Conservation (phyloP, 1,284 basidiomycete genomes). For the Cutaneotrichosporon mucoides region DNA sequence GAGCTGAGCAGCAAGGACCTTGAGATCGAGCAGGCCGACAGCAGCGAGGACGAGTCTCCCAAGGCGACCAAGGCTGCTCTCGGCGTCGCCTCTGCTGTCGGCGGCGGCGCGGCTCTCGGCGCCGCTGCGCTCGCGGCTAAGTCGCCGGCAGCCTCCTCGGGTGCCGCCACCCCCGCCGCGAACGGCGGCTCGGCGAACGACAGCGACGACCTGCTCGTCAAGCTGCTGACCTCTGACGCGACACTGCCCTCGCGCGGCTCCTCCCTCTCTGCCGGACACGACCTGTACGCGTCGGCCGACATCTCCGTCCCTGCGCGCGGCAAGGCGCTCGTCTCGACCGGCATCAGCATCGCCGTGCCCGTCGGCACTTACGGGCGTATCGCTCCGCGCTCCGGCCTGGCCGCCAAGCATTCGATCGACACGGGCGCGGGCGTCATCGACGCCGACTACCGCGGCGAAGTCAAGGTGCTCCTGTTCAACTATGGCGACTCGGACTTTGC, state of each 20-base stretch:
- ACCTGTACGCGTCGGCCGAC: conserved; percentile 82
- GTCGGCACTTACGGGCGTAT: conserved; percentile 91
- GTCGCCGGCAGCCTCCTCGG: neutral
- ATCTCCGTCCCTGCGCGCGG: conserved; percentile 76
- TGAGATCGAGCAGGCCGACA: conserved; percentile 42
- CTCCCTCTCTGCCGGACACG: conserved; percentile 82
- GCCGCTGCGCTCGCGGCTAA: neutral
- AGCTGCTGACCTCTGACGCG: conserved; percentile 76
- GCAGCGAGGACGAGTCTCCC: conserved; percentile 22
- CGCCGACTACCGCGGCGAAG: conserved; percentile 86
- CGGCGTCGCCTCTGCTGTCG: neutral
- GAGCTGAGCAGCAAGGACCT: conserved; percentile 29
- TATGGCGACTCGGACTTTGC: conserved; percentile 81
- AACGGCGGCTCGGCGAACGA: neutral
- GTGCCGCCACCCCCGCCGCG: neutral
- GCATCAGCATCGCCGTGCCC: conserved; percentile 88
- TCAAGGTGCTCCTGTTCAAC: conserved; percentile 96
- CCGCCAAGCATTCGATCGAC: conserved; percentile 94
- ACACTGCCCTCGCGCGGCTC: conserved; percentile 84
- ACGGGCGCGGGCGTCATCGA: conserved; percentile 96
- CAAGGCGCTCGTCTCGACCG: conserved; percentile 84
- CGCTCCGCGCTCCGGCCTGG: conserved; percentile 91
- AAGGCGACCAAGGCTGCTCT: neutral
- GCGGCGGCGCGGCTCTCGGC: neutral
- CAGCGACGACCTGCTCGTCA: conserved; percentile 62